Percentiles rank a stretch among this genome's conserved stretches.
phyloP scores from a whole-genome alignment of 768 basidiomycete species.

The Lactarius deliciosus region DNA sequence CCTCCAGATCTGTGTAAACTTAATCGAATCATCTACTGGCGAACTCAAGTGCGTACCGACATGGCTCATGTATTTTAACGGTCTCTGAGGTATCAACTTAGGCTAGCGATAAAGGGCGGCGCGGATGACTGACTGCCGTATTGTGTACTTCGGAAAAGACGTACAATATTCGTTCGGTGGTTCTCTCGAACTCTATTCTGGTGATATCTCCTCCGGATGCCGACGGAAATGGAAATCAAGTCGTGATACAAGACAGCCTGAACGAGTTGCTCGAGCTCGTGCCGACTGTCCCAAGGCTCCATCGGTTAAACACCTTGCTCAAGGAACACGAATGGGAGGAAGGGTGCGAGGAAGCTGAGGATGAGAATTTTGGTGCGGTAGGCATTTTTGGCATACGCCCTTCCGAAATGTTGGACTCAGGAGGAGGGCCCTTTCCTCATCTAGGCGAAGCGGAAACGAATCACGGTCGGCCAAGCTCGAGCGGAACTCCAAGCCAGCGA shows the following conservation, averaged over 20 bases:
- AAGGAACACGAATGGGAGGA: slow-evolving; percentile 72
- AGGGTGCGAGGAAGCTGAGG: slow-evolving; percentile 51
- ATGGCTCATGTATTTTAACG: slow-evolving; percentile 15
- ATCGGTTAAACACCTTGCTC: slow-evolving; percentile 61
- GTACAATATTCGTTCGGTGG: slow-evolving; percentile 81
- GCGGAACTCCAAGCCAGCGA: slow-evolving; percentile 81
- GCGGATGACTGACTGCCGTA: slow-evolving; percentile 83
- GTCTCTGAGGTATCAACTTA: slow-evolving; percentile 17
- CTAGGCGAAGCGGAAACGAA: slow-evolving; percentile 38
- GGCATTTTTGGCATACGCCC: background rate
- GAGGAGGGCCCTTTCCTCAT: background rate
- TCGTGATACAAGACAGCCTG: slow-evolving; percentile 77
- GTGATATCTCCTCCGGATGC: slow-evolving; percentile 56
- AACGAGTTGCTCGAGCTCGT: slow-evolving; percentile 83
- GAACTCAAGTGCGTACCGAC: slow-evolving; percentile 14
- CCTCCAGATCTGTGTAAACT: slow-evolving; percentile 64
- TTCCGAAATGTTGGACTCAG: background rate
- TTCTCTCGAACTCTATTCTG: slow-evolving; percentile 83
- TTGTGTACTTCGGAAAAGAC: slow-evolving; percentile 82
- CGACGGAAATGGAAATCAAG: slow-evolving; percentile 40
- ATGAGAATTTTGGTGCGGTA: slow-evolving; percentile 37
- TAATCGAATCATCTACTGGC: slow-evolving; percentile 49
- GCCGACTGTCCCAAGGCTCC: slow-evolving; percentile 72
- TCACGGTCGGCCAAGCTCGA: slow-evolving; percentile 63
- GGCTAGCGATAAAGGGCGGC: slow-evolving; percentile 71